Base-by-base conservation (phyloP, 139 green algal genomes). In the Chlamydomonas incerta region DNA sequence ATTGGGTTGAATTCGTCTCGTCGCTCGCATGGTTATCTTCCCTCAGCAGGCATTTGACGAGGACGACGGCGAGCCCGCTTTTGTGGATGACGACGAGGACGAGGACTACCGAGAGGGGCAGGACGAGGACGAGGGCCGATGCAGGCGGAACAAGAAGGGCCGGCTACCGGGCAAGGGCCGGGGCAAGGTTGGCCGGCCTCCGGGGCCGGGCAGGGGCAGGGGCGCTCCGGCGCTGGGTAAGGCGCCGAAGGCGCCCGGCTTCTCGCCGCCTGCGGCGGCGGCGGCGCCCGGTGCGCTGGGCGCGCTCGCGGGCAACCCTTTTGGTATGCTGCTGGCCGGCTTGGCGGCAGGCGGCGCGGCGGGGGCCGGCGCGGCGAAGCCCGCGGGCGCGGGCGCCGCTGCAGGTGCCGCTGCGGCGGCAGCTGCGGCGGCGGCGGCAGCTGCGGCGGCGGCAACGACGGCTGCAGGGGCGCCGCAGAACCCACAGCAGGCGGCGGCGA, bases 81-180 rank as follows among this genome's bases (percentile, higher is more conserved):
- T 70, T 24, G 70, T 63, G 71, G 81, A 80, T 50, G 81, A 87
- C 29, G 55, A 35, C 47, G 70, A 81, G 23, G 82, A 80, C 41
- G 21, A 72, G 26, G 68, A 81, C 60, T 79, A 73, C 68, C 37
- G 33, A 1, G 69, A 87, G 52, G 68, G 70, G 31, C 28, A 58
- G 70, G 70, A 80, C 13, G 70, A 87, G 17, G 55, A 87, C 26
- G 69, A 86, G 68, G 55, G 52, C 18, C 55, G 77, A 5, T 83
- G 77, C 77, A 29, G 63, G 46, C 63, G 77, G 6, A 58, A 23
- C 24, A 66, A 66, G 24, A 24, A 47, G 8, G 72, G 47, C 2
- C 75, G 75, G 29, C 50, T 28, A 4, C 52, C 41, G 18, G 76
- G 65, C 47, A 21, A 63, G 79, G 79, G 79, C 11, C 46, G 80